Evolutionary conservation across 257 asterid species (phyloP).

Genomic region (Ajuga chamaepitys): DNA sequence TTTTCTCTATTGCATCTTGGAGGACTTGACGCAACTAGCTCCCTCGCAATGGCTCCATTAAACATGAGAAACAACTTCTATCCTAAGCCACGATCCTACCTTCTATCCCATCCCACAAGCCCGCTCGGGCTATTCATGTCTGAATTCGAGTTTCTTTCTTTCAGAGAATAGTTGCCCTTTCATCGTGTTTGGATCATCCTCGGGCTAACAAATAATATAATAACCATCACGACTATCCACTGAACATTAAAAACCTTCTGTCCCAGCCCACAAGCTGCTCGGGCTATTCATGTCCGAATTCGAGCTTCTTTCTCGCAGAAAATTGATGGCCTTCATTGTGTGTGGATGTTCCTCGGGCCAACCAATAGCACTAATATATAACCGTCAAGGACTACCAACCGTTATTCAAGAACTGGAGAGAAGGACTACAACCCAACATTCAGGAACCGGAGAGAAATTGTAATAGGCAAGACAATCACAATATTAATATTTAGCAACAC

Average conservation of each 20-base stretch:
- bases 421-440: slow-evolving; percentile 56
- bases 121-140: too few relatives aligned
- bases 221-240: too few relatives aligned
- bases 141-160: too few relatives aligned
- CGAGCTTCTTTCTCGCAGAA: slow-evolving; percentile 65
- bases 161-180: too few relatives aligned
- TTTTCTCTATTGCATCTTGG: slow-evolving; percentile 40
- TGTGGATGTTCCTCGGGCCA: slow-evolving; percentile 76
- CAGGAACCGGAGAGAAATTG: slow-evolving; percentile 69
- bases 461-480: slow-evolving; percentile 44
- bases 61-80: too few relatives aligned
- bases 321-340: slow-evolving; percentile 37
- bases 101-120: too few relatives aligned
- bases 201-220: too few relatives aligned
- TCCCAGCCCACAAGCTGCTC: slow-evolving; percentile 49
- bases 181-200: too few relatives aligned
- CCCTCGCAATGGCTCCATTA: slow-evolving; percentile 74
- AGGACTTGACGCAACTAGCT: slow-evolving; percentile 77
- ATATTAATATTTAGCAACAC: slow-evolving; percentile 49
- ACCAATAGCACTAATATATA: slow-evolving; percentile 74
- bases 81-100: too few relatives aligned
- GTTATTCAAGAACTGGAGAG: too few relatives aligned
- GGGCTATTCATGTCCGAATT: slow-evolving; percentile 76
- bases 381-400: slow-evolving; percentile 75
- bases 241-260: too few relatives aligned